Evolutionary conservation across 2,329 filamentous ascomycete genomes (phyloP).

Genomic region (Fulvia fulva): DNA sequence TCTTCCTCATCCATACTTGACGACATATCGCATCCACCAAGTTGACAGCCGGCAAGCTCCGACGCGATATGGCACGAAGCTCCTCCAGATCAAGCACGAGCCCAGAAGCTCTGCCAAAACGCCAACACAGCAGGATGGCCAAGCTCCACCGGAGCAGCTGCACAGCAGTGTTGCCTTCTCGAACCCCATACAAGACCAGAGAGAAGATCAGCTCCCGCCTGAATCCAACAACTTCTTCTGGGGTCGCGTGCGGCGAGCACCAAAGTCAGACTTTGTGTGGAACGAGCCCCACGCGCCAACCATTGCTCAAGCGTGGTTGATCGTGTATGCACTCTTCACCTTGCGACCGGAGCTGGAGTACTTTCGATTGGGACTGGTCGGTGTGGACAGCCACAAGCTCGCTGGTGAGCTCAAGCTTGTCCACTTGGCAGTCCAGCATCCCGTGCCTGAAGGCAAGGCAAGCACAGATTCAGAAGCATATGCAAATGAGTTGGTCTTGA

Average conservation of each 20-base stretch:
- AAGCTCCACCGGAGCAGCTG: slow-evolving; percentile 30
- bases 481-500: slow-evolving; percentile 44
- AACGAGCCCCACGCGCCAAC: slow-evolving; percentile 34
- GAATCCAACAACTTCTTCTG: slow-evolving; percentile 35
- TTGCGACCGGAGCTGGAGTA: slow-evolving; percentile 43
- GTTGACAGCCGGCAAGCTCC: slow-evolving; percentile 26
- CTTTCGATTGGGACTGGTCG: slow-evolving; percentile 41
- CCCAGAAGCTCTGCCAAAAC: slow-evolving; percentile 7
- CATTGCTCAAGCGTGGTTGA: slow-evolving; percentile 46
- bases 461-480: slow-evolving; percentile 27
- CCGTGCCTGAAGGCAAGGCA: slow-evolving; percentile 35
- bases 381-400: slow-evolving; percentile 36
- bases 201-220: slow-evolving; percentile 26
- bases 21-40: slow-evolving; percentile 38
- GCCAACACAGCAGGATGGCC: slow-evolving; percentile 8
- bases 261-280: slow-evolving; percentile 43
- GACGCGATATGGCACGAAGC: slow-evolving; percentile 20
- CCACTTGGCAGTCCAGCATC: slow-evolving; percentile 44
- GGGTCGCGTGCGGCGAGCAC: slow-evolving; percentile 45
- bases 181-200: slow-evolving; percentile 16
- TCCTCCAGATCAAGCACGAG: slow-evolving; percentile 9
- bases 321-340: slow-evolving; percentile 45
- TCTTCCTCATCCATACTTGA: slow-evolving; percentile 47
- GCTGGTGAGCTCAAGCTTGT: slow-evolving; percentile 39
- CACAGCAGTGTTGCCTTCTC: slow-evolving; percentile 38